phyloP scores from a whole-genome alignment of 768 basidiomycete genomes.

The Porpolomopsis calyptriformis region DNA sequence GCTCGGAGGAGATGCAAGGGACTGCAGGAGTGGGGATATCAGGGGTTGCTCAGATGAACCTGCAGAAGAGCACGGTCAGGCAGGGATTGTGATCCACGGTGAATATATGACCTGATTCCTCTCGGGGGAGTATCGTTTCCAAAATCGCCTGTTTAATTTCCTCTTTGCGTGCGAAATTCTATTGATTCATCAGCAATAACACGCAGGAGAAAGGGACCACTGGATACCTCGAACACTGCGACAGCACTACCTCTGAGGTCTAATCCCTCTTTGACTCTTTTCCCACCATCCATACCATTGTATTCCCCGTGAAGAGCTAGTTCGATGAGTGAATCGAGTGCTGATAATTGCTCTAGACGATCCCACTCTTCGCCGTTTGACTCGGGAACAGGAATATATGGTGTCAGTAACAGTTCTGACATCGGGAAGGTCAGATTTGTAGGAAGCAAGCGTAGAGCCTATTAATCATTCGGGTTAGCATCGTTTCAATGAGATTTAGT shows the following conservation, averaged over 20 bases:
- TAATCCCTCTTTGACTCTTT: conserved; percentile 52
- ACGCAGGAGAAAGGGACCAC: not conserved
- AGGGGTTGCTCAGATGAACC: conserved; percentile 30
- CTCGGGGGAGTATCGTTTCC: conserved; percentile 58
- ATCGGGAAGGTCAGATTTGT: conserved; percentile 49
- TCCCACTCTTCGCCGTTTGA: conserved; percentile 92
- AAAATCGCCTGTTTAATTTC: conserved; percentile 61
- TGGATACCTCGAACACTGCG: conserved; percentile 67
- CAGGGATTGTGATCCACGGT: not conserved
- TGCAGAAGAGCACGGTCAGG: conserved; percentile 10
- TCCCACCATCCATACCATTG: conserved; percentile 51
- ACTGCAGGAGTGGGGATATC: conserved; percentile 58
- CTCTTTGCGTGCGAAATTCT: conserved; percentile 73
- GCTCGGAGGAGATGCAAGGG: conserved; percentile 53
- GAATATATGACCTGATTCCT: conserved; percentile 29
- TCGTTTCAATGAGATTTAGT: not conserved
- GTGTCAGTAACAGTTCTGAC: conserved; percentile 54
- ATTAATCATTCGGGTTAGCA: conserved; percentile 12
- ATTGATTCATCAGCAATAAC: conserved; percentile 7
- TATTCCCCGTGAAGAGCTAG: conserved; percentile 84
- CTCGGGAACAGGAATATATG: conserved; percentile 69
- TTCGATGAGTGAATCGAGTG: conserved; percentile 74
- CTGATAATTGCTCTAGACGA: conserved; percentile 67
- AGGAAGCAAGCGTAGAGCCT: conserved; percentile 40
- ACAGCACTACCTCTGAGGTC: conserved; percentile 72